Evolutionary conservation across 2,329 filamentous ascomycete species (phyloP), one percentile per base, ranked within the genome.

Genomic region (Fusarium sp.): DNA sequence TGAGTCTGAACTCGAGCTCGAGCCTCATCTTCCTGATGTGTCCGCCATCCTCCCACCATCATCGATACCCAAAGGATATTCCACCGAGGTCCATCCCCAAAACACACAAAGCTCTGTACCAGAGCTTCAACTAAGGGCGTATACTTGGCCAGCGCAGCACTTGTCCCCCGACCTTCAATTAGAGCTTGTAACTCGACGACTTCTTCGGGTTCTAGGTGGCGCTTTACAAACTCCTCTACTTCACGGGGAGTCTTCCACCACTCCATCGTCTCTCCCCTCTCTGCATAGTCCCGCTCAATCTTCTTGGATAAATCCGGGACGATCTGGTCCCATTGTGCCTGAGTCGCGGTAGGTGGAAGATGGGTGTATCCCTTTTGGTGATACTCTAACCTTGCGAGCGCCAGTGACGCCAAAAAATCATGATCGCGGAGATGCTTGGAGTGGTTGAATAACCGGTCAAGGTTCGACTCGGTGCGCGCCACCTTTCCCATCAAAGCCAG

Each of bases 181-280:
- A 76, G 29, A n/a, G 67, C 55, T 12, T 78, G 74, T 0, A 79
- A 17, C 36, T 77, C 71, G 0, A 51, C 62, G 3, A 64, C 29
- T 29, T 79, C 77, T 0, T 66, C 53, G 6, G 64, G 67, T 8
- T 70, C 61, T 4, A 78, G 56, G 20, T 76, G 67, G 35, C 67
- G 66, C 35, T 49, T 69, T 5, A 79, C n/a, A 10, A 77, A 72
- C 5, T 9, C 58, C 42, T 78, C 77, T 0, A 79, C 74, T 16
- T 79, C 69, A 5, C 57, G 20, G 3, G 77, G 70, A 0, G 55
- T 68, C 63, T 69, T 79, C 77, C 77, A 79, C 77, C 77, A 78
- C 20, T 69, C 66, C 0, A 72, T 8, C 1, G 53, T 33, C 36
- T 75, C 70, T 2, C 67, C 70, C 11, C 61, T 68, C 0, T 72